A percentile compares a stretch with the other conserved stretches of the same genome.
Evolutionary conservation across 176 grass and related monocot genomes (phyloP).

Genomic region (Aegilops sharonensis): DNA sequence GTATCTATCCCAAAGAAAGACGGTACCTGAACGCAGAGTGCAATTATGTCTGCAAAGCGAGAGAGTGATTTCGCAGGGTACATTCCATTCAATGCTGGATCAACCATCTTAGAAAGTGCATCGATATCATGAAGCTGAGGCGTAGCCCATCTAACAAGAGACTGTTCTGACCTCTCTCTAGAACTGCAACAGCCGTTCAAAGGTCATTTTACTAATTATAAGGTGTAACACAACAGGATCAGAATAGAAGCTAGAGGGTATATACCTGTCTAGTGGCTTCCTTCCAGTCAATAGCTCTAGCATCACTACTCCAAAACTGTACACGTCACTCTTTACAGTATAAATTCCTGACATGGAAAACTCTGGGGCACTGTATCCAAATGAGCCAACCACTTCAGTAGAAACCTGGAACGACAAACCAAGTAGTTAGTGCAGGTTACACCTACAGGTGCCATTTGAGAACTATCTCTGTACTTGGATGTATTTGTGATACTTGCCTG

Average conservation of each 20-base stretch:
- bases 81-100: constrained; percentile 94
- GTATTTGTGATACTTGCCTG: constrained; percentile 47
- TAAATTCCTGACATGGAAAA: constrained; percentile 98
- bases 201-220: constrained; percentile 1
- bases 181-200: constrained; percentile 56
- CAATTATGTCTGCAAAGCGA: constrained; percentile 94
- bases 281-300: constrained; percentile 93
- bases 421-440: constrained; percentile 26
- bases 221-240: not conserved
- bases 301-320: constrained; percentile 99
- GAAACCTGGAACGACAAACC: constrained; percentile 54
- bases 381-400: constrained; percentile 85
- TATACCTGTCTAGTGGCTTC: constrained; percentile 90
- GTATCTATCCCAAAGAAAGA: constrained; percentile 2
- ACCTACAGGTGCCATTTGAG: constrained; percentile 1
- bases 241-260: constrained; percentile 13
- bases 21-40: constrained; percentile 87
- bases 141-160: constrained; percentile 94
- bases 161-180: constrained; percentile 86
- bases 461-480: not conserved
- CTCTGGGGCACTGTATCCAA: constrained; percentile 98
- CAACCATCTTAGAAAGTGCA: constrained; percentile 95
- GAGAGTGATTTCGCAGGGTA: constrained; percentile 98
- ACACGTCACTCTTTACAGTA: constrained; percentile 95
- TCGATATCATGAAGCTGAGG: constrained; percentile 99